A percentile compares a stretch with the other conserved stretches of the same genome.
Conservation (phyloP, 1,139 yeast genomes). For the Saccharomycopsis crataegensis region DNA sequence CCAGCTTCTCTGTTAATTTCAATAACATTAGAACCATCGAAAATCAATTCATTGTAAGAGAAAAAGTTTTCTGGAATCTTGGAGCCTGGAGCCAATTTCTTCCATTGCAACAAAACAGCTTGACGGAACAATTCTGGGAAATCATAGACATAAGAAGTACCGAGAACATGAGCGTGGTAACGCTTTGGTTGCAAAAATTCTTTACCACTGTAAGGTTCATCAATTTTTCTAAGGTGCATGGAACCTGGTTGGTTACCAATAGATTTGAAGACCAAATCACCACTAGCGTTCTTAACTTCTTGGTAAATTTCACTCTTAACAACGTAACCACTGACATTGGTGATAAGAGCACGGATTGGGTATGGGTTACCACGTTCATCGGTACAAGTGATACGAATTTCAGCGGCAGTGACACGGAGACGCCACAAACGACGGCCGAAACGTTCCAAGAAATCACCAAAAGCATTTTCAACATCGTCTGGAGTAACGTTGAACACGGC, state of each 20-base stretch:
- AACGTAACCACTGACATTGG: constrained; percentile 94
- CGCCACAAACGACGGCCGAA: constrained; percentile 97
- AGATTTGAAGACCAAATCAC: constrained; percentile 96
- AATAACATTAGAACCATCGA: constrained; percentile 74
- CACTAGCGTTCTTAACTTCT: constrained; percentile 84
- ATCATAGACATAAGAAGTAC: constrained; percentile 95
- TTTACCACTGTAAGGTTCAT: constrained; percentile 94
- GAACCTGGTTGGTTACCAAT: constrained; percentile 83
- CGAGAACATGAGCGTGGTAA: constrained; percentile 96
- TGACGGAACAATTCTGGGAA: constrained; percentile 98
- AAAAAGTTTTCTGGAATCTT: constrained; percentile 76
- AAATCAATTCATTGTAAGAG: constrained; percentile 70
- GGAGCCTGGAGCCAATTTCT: constrained; percentile 43
- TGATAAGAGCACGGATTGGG: constrained; percentile 94
- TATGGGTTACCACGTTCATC: constrained; percentile 82
- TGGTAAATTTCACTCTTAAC: constrained; percentile 92
- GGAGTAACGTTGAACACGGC: constrained; percentile 92
- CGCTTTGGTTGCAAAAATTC: constrained; percentile 98
- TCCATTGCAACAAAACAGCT: constrained; percentile 83
- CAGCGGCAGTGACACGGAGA: constrained; percentile 94
- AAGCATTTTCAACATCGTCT: constrained; percentile 94
- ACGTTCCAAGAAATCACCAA: constrained; percentile 95
- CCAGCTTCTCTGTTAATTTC: constrained; percentile 96
- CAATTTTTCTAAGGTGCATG: constrained; percentile 93
- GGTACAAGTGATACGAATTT: constrained; percentile 89